Percentiles rank a stretch among this genome's conserved stretches.
These are phyloP conservation scores for Saccharomycopsis guyanensis DNA, from an alignment of 805 yeast species.

Conservation along the genomic window DNA sequence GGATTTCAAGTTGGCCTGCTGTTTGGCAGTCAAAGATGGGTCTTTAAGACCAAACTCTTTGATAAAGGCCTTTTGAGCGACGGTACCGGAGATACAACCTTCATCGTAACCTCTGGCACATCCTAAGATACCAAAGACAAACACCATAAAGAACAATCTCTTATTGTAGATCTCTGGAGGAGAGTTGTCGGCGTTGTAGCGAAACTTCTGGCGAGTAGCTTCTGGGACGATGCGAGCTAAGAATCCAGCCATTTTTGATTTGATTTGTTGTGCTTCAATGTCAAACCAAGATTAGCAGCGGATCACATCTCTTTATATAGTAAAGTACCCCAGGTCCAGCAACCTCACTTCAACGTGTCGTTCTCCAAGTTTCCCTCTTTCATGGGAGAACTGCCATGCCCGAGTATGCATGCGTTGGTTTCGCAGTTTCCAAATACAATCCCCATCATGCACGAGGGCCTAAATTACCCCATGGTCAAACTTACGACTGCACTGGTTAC, in stretches of 20 bases:
- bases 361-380: no score
- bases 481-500: no score
- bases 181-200: conserved; percentile 17
- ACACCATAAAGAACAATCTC: conserved; percentile 37
- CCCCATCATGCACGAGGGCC: no score
- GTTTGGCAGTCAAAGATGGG: conserved; percentile 27
- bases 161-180: conserved; percentile 42
- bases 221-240: neutral
- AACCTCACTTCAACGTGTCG: no score
- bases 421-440: no score
- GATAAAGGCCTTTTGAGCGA: conserved; percentile 37
- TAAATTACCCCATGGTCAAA: no score
- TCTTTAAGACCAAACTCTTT: conserved; percentile 39
- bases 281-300: no score
- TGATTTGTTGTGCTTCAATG: no score
- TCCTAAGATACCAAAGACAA: conserved; percentile 48
- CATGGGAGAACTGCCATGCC: no score
- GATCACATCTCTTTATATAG: no score
- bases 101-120: conserved; percentile 53
- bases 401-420: no score
- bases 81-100: conserved; percentile 41
- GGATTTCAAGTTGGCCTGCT: conserved; percentile 40
- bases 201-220: neutral
- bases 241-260: neutral
- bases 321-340: no score